A percentile compares a stretch with the other conserved stretches of the same genome.
Conservation (phyloP, 192 early-diverging fungal genomes). For the Podila horticola region DNA sequence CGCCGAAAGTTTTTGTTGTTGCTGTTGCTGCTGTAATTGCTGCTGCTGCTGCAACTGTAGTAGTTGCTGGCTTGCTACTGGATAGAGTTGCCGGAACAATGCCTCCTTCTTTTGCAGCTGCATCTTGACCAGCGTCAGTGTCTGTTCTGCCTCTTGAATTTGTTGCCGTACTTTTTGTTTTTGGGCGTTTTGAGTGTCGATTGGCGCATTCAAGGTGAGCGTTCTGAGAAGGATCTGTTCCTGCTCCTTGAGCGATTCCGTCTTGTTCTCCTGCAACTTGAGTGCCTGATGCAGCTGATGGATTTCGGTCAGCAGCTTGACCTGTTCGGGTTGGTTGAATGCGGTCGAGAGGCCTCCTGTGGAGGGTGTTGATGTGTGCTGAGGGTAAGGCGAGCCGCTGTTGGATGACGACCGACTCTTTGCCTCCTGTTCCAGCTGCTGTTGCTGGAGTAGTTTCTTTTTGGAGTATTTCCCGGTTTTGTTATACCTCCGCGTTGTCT, state of each 20-base stretch:
- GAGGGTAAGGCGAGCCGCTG: background rate
- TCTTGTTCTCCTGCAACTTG: conserved; percentile 19
- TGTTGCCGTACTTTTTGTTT: conserved; percentile 15
- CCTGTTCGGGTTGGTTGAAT: conserved; percentile 24
- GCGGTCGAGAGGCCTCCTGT: conserved; percentile 11
- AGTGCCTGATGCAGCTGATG: conserved; percentile 28
- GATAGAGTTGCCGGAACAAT: conserved; percentile 27
- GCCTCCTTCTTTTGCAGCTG: conserved; percentile 25
- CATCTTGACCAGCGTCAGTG: conserved; percentile 10
- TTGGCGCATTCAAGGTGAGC: conserved; percentile 14
- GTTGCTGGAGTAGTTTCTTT: conserved; percentile 52
- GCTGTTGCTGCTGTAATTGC: conserved; percentile 7
- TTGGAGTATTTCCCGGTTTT: conserved; percentile 74
- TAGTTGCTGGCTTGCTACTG: conserved; percentile 28
- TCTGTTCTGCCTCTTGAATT: conserved; percentile 24
- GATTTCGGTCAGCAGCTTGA: conserved; percentile 30
- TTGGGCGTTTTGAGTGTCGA: conserved; percentile 22
- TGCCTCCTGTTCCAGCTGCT: conserved; percentile 9
- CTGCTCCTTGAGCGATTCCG: conserved; percentile 26
- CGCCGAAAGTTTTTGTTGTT: background rate
- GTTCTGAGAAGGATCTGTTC: conserved; percentile 16
- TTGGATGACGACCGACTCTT: background rate
- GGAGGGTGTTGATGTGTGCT: background rate
- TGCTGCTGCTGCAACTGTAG: conserved; percentile 19
- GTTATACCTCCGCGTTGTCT: conserved; percentile 63